Conservation (phyloP, 805 yeast genomes). For the Limtongia smithiae region DNA sequence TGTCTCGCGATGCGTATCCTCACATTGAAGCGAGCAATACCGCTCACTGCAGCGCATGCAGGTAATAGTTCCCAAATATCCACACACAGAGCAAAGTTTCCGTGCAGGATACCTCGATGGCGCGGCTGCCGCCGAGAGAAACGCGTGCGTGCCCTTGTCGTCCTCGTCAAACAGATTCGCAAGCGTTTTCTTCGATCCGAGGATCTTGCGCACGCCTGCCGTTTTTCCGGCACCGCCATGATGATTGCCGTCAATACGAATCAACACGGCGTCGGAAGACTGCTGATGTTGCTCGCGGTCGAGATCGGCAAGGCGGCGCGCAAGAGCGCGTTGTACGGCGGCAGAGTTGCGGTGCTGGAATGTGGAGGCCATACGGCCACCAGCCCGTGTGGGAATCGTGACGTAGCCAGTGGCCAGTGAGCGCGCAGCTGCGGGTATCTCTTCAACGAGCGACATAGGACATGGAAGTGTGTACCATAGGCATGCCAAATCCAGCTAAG, state of each 20-base stretch:
- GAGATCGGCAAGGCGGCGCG: constrained; percentile 32
- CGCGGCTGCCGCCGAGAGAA: constrained; percentile 34
- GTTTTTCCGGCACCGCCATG: constrained; percentile 18
- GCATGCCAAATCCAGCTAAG: too few relatives aligned
- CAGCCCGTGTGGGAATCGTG: too few relatives aligned
- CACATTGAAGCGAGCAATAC: constrained; percentile 39
- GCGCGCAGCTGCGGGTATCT: too few relatives aligned
- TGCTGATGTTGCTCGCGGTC: constrained; percentile 40
- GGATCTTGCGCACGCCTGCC: constrained; percentile 35
- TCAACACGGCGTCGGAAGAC: constrained; percentile 36
- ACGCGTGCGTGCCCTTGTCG: constrained; percentile 34
- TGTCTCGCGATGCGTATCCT: constrained; percentile 39
- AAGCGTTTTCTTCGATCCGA: constrained; percentile 40
- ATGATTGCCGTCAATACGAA: constrained; percentile 34
- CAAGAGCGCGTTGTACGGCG: constrained; percentile 15
- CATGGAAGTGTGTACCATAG: too few relatives aligned
- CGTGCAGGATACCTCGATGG: constrained; percentile 40
- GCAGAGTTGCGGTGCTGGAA: constrained; percentile 4
- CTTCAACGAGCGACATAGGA: too few relatives aligned
- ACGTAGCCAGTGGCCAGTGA: too few relatives aligned
- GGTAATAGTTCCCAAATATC: constrained; percentile 38
- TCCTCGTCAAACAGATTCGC: constrained; percentile 44
- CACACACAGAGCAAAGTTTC: constrained; percentile 41
- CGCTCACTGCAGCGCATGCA: constrained; percentile 41
- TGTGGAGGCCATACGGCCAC: too few relatives aligned